Evolutionary conservation across 1,139 yeast genomes (phyloP), one percentile per base, ranked within the genome.

Genomic region (Candida labiduridarum): DNA sequence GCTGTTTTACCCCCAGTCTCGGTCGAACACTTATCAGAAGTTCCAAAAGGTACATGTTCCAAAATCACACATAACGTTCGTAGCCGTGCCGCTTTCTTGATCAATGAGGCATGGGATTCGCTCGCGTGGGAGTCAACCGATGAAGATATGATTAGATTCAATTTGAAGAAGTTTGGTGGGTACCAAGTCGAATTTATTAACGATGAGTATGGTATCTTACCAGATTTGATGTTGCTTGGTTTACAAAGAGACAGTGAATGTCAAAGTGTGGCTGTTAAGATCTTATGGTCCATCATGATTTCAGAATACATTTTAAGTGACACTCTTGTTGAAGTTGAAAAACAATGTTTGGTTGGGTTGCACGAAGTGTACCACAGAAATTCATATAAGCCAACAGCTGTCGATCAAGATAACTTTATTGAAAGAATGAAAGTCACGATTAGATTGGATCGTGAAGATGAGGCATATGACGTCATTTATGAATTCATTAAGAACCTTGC

Each of bases 11-110:
- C 80, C 54, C 86, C 88, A 0, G 83, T 83, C 12, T 71, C 88
- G 0, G 69, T 80, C 49, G 87, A 84, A 58, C 87, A 84, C 58
- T 71, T 87, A 50, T 80, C 90, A 2, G 85, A 83, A 45, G 84
- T 88, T 49, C 91, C 95, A 45, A 78, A 86, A 62, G 84, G 84
- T 59, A 92, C 92, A 0, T 83, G 91, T 57, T 73, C 71, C 67
- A 76, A 76, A 51, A 81, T 89, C 45, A 79, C 91, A 1, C 84
- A 84, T 11, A 84, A 82, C 58, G 71, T 89, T 56, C 78, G 96
- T 57, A 78, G 79, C 29, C 72, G 87, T 54, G 78, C 86, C 41
- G 83, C 91, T 0, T 61, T 57, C 16, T 68, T 88, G 48, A 60
- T 89, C 14, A 75, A 78, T 51, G 80, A 78, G 51, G 79, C 84